A percentile compares a stretch with the other conserved stretches of the same genome.
These are phyloP conservation scores for Nigrospora oryzae DNA, from an alignment of 2,329 filamentous ascomycete species.

Conservation along the genomic window DNA sequence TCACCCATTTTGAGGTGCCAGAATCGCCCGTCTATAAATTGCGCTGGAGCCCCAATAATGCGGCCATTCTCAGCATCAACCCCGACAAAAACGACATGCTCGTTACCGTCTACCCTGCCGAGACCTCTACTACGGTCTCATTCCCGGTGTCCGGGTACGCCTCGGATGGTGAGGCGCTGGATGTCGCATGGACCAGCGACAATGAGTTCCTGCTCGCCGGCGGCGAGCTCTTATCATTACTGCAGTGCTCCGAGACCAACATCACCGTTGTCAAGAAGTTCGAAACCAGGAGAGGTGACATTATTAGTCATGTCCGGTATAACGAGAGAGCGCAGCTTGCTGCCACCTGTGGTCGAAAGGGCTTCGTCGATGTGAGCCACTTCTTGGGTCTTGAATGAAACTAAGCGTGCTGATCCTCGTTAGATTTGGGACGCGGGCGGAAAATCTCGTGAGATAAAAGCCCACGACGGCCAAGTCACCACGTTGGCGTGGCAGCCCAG, in stretches of 20 bases:
- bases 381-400: no score
- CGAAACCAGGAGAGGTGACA: slow-evolving; percentile 43
- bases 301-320: slow-evolving; percentile 46
- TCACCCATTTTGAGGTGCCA: slow-evolving; percentile 46
- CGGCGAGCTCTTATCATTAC: slow-evolving; percentile 41
- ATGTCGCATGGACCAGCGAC: slow-evolving; percentile 52
- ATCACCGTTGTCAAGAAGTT: slow-evolving; percentile 41
- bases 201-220: slow-evolving; percentile 51
- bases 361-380: slow-evolving; percentile 48
- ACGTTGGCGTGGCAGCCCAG: slow-evolving; percentile 54
- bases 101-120: slow-evolving; percentile 45
- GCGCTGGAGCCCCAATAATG: slow-evolving; percentile 49
- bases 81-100: slow-evolving; percentile 44
- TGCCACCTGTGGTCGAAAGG: slow-evolving; percentile 52
- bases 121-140: slow-evolving; percentile 33
- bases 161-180: slow-evolving; percentile 40
- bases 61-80: slow-evolving; percentile 47
- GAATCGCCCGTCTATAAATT: slow-evolving; percentile 56
- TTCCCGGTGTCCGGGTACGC: slow-evolving; percentile 42
- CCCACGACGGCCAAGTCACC: slow-evolving; percentile 50
- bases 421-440: slow-evolving; percentile 49
- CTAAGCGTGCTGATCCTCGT: not conserved
- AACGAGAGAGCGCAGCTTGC: slow-evolving; percentile 44
- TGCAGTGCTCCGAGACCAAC: slow-evolving; percentile 35
- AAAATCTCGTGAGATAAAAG: slow-evolving; percentile 45